Conservation (phyloP, 768 basidiomycete genomes). For the Boletus vinaceobasis region DNA sequence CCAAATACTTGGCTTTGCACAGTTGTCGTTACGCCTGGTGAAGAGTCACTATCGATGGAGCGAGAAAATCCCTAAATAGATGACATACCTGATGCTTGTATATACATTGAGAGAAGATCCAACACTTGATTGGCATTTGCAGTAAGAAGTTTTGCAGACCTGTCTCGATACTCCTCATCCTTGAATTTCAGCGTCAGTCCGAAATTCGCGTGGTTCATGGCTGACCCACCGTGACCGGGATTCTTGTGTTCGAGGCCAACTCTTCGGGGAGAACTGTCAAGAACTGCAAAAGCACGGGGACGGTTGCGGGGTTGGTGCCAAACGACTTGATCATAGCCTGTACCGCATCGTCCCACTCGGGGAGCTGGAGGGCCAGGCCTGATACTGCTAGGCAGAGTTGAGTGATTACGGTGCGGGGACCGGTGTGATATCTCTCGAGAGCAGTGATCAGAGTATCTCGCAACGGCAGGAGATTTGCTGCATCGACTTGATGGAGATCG, state of each 20-base stretch:
- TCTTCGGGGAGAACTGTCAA: conserved; percentile 91
- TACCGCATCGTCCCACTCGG: conserved; percentile 80
- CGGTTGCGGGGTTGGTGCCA: conserved; percentile 80
- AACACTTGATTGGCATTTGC: conserved; percentile 70
- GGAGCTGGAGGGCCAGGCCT: conserved; percentile 86
- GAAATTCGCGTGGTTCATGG: not conserved
- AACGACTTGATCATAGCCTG: conserved; percentile 79
- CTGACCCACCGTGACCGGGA: conserved; percentile 78
- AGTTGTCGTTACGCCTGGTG: conserved; percentile 74
- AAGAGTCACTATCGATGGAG: not conserved
- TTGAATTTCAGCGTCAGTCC: conserved; percentile 28
- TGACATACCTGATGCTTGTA: conserved; percentile 76
- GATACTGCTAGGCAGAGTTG: conserved; percentile 90
- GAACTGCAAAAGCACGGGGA: conserved; percentile 84
- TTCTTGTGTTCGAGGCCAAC: conserved; percentile 74
- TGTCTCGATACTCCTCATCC: conserved; percentile 74
- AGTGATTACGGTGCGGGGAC: conserved; percentile 79
- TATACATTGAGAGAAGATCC: conserved; percentile 80
- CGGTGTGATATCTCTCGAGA: conserved; percentile 65
- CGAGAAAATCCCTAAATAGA: not conserved
- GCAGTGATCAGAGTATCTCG: conserved; percentile 85
- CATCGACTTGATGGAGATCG: conserved; percentile 86
- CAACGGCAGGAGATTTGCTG: conserved; percentile 67
- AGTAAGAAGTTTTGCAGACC: conserved; percentile 59
- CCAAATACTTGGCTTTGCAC: conserved; percentile 82